Conservation (phyloP, 2,329 filamentous ascomycete genomes). For the Hawksworthiomyces lignivorus region DNA sequence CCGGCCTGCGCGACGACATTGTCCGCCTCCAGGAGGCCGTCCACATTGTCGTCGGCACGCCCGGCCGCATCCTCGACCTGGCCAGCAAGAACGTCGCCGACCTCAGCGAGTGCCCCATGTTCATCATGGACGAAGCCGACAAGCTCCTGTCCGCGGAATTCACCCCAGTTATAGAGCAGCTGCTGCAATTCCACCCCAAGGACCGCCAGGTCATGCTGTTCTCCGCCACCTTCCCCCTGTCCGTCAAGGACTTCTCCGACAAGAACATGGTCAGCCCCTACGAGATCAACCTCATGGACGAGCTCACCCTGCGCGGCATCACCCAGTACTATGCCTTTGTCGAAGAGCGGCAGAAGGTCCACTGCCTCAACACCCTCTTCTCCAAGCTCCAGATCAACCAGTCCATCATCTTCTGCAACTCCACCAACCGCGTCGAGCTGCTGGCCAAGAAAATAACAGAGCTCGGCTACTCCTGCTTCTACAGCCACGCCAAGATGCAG, state of each 20-base stretch:
- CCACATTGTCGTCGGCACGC: conserved; percentile 95
- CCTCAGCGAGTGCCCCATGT: conserved; percentile 90
- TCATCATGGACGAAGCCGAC: conserved; percentile 99
- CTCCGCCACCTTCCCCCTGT: conserved; percentile 93
- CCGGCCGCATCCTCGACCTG: conserved; percentile 90
- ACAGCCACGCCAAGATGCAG: conserved; percentile 97
- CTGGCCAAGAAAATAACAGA: conserved; percentile 99
- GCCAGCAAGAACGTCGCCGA: conserved; percentile 96
- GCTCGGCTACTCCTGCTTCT: conserved; percentile 98
- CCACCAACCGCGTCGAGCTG: conserved; percentile 93
- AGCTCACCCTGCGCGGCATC: conserved; percentile 93
- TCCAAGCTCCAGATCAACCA: conserved; percentile 99
- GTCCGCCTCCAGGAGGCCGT: conserved; percentile 89
- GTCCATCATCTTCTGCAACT: conserved; percentile 99
- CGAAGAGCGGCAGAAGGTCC: conserved; percentile 98
- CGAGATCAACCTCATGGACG: conserved; percentile 99
- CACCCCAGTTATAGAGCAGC: conserved; percentile 92
- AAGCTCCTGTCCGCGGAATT: conserved; percentile 96
- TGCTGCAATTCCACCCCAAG: conserved; percentile 90
- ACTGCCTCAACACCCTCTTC: conserved; percentile 97
- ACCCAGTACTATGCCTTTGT: conserved; percentile 99
- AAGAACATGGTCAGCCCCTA: conserved; percentile 96
- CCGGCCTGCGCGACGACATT: conserved; percentile 91
- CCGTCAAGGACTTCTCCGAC: conserved; percentile 96
- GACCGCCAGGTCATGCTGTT: conserved; percentile 99